A percentile compares a stretch with the other conserved stretches of the same genome.
Evolutionary conservation across 192 early-diverging fungal genomes (phyloP).

Genomic region (Pilaira anomala): DNA sequence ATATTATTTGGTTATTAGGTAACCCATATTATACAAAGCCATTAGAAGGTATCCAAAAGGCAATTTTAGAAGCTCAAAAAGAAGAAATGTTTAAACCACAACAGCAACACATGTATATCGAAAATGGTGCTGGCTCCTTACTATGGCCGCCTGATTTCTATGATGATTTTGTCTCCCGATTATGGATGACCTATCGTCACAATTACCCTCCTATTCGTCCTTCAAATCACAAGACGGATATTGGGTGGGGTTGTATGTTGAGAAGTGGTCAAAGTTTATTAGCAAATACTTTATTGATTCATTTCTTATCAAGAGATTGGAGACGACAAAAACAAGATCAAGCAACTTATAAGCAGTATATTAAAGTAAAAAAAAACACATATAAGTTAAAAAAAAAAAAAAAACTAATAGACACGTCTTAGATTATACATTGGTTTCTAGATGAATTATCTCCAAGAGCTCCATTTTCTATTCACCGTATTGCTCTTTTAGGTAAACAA

Average conservation of each 20-base stretch:
- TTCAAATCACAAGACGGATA: slow-evolving; percentile 77
- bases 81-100: slow-evolving; percentile 19
- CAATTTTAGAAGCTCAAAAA: slow-evolving; percentile 29
- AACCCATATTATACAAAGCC: slow-evolving; percentile 27
- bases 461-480: slow-evolving; percentile 90
- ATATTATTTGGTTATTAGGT: slow-evolving; percentile 34
- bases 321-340: slow-evolving; percentile 35
- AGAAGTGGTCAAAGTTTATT: slow-evolving; percentile 91
- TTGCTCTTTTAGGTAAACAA: slow-evolving; percentile 79
- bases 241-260: slow-evolving; percentile 98
- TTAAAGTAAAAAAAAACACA: slow-evolving; percentile 38
- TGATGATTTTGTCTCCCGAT: slow-evolving; percentile 75
- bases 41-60: slow-evolving; percentile 17
- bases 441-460: slow-evolving; percentile 68
- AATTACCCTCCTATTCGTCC: slow-evolving; percentile 80
- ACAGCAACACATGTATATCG: not conserved
- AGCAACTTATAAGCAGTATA: slow-evolving; percentile 42
- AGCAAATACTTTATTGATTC: slow-evolving; percentile 74
- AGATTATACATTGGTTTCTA: slow-evolving; percentile 65
- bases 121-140: slow-evolving; percentile 17
- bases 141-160: slow-evolving; percentile 55
- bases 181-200: slow-evolving; percentile 94
- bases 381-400: too few species aligned
- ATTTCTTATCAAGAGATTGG: slow-evolving; percentile 58
- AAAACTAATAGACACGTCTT: too few species aligned